Evolutionary conservation across 148 eudicot species (phyloP), one percentile per base, ranked within the genome.

Genomic region (Fagopyrum esculentum): DNA sequence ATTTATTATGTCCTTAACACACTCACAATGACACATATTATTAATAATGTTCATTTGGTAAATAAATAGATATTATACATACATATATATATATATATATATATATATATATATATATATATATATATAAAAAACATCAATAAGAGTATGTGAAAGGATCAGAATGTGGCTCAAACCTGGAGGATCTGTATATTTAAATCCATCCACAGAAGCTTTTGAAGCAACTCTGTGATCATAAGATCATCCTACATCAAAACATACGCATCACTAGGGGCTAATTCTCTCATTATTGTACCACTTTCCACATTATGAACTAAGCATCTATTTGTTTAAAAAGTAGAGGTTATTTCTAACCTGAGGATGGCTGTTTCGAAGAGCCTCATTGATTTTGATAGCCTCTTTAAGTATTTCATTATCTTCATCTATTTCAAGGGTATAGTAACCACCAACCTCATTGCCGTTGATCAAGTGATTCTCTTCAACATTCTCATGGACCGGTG

Each of bases 151-250:
- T 35, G 11, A 48, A 55, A 57, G 7, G 11, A 57, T 57, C 63
- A 57, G 57, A 22, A 8, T 57, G 1, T 9, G 17, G 68, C 68
- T 61, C 68, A 61, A 61, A 61, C 43, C 13, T 29, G 13, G 15
- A 61, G 68, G 68, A 61, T 61, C 16, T 61, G 68, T 61, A 61
- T 29, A 61, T 29, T 61, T 61, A 61, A 8, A 29, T 61, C 68
- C 68, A 61, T 61, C 68, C 44, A 13, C 30, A 26, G 40, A 9
- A 61, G 68, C 68, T 61, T 61, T 61, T 61, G 68, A 29, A 61
- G 40, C 43, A 61, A 9, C 68, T 26, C 40, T 61, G 15, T 10
- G 44, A 61, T 61, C 43, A 61, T 43, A 40, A 29, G 22, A 61
- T 61, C 68, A 10, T 9, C 11, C 68, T 61, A 43, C 43, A 17